Conservation (phyloP, 495 filamentous ascomycete species). For the Hypomontagnella monticulosa region DNA sequence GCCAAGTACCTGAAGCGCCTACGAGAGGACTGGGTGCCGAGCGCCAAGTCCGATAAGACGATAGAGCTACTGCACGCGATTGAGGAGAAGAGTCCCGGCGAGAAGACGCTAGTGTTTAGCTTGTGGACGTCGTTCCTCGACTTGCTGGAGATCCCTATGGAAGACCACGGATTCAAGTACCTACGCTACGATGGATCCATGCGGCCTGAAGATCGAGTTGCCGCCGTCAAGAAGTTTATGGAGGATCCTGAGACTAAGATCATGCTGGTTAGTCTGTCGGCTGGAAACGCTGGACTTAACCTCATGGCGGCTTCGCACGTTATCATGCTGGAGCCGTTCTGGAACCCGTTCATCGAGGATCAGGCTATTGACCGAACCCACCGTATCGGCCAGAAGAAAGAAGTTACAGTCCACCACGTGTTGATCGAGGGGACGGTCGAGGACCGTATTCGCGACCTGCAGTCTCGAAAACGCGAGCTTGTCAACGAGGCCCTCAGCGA, state of each 20-base stretch:
- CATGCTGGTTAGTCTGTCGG: slow-evolving; percentile 89
- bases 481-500: slow-evolving; percentile 88
- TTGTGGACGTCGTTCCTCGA: slow-evolving; percentile 93
- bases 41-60: slow-evolving; percentile 78
- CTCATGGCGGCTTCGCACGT: slow-evolving; percentile 86
- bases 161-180: slow-evolving; percentile 68
- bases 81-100: slow-evolving; percentile 47
- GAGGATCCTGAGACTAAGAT: slow-evolving; percentile 71
- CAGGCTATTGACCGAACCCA: slow-evolving; percentile 95
- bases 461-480: slow-evolving; percentile 81
- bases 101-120: slow-evolving; percentile 94
- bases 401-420: slow-evolving; percentile 83
- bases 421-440: slow-evolving; percentile 84
- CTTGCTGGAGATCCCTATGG: slow-evolving; percentile 88
- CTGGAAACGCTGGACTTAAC: slow-evolving; percentile 92
- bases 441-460: slow-evolving; percentile 86
- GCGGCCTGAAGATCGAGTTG: slow-evolving; percentile 72
- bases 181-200: slow-evolving; percentile 90
- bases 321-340: slow-evolving; percentile 94
- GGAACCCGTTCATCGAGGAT: slow-evolving; percentile 95
- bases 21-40: slow-evolving; percentile 69
- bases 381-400: slow-evolving; percentile 81
- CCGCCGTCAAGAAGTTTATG: slow-evolving; percentile 77
- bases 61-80: slow-evolving; percentile 67
- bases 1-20: slow-evolving; percentile 67